A percentile compares a stretch with the other conserved stretches of the same genome.
Conservation (phyloP, 257 asterid genomes). For the Primulina huaijiensis region DNA sequence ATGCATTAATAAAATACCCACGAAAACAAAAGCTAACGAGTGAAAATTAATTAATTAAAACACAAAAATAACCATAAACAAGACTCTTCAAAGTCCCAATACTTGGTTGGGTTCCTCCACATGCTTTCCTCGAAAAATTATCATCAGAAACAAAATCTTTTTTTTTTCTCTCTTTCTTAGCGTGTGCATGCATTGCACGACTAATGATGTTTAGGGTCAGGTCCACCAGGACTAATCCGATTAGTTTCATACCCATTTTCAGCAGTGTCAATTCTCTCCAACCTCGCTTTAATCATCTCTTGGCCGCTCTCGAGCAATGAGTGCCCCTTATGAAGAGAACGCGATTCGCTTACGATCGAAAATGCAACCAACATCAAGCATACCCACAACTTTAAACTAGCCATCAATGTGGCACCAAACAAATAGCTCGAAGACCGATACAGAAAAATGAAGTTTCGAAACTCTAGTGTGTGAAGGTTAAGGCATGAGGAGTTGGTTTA, state of each 20-base stretch:
- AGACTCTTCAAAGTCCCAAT: not conserved
- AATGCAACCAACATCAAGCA: conserved; percentile 20
- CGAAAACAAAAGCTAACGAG: not conserved
- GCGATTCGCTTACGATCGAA: conserved; percentile 10
- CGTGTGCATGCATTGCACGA: not conserved
- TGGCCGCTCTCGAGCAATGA: conserved; percentile 24
- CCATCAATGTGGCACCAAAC: conserved; percentile 18
- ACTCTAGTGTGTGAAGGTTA: conserved; percentile 1
- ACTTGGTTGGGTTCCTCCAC: not conserved
- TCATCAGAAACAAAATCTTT: no score
- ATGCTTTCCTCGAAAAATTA: no score
- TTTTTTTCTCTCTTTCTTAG: not conserved
- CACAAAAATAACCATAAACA: not conserved
- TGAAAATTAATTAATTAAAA: no score
- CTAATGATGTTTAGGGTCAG: conserved; percentile 46
- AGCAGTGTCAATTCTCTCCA: conserved; percentile 1
- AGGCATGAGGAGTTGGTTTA: conserved; percentile 5
- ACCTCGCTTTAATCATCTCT: conserved; percentile 21
- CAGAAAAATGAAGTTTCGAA: not conserved
- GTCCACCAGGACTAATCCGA: conserved; percentile 40
- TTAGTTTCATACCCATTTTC: conserved; percentile 16
- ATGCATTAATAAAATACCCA: no score
- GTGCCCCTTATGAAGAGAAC: not conserved
- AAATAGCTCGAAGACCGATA: not conserved
- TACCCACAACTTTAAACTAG: conserved; percentile 18